phyloP scores from a whole-genome alignment of 805 yeast species.

The Ogataea corticis region DNA sequence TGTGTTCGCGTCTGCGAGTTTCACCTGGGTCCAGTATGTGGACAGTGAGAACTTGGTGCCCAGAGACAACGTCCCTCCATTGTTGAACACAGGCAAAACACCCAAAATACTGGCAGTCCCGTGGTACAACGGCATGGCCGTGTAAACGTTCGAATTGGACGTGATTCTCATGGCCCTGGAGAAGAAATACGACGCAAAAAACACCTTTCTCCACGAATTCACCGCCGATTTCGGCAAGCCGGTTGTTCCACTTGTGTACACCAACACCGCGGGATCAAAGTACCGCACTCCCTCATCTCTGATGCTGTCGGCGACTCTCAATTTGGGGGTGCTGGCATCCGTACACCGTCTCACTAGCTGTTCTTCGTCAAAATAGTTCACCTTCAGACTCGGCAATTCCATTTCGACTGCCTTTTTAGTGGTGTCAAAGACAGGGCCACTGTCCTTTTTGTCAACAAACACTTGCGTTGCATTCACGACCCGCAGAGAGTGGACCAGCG shows the following conservation, averaged over 20 bases:
- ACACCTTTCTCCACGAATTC: slow-evolving; percentile 86
- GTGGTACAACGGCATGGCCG: slow-evolving; percentile 95
- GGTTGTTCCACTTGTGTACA: slow-evolving; percentile 93
- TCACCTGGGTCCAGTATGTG: slow-evolving; percentile 88
- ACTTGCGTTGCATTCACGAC: slow-evolving; percentile 64
- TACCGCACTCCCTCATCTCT: slow-evolving; percentile 62
- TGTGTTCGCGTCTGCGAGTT: slow-evolving; percentile 67
- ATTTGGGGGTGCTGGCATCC: slow-evolving; percentile 40
- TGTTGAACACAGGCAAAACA: slow-evolving; percentile 55
- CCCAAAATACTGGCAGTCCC: slow-evolving; percentile 92
- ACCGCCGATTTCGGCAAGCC: slow-evolving; percentile 94
- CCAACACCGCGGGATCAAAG: slow-evolving; percentile 65
- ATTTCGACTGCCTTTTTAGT: slow-evolving; percentile 39
- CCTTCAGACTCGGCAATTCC: slow-evolving; percentile 33
- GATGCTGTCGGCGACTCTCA: slow-evolving; percentile 54
- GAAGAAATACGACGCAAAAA: slow-evolving; percentile 68
- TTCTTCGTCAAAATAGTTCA: slow-evolving; percentile 23
- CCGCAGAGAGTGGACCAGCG: slow-evolving; percentile 77
- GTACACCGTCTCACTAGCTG: slow-evolving; percentile 13
- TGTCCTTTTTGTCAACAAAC: slow-evolving; percentile 73
- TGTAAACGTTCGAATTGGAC: slow-evolving; percentile 61
- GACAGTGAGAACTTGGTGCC: slow-evolving; percentile 81
- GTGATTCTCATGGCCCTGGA: slow-evolving; percentile 65
- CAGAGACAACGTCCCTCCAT: slow-evolving; percentile 76
- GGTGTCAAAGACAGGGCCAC: slow-evolving; percentile 43